Base-by-base conservation (phyloP, 192 early-diverging fungal genomes). In the Podila verticillata region DNA sequence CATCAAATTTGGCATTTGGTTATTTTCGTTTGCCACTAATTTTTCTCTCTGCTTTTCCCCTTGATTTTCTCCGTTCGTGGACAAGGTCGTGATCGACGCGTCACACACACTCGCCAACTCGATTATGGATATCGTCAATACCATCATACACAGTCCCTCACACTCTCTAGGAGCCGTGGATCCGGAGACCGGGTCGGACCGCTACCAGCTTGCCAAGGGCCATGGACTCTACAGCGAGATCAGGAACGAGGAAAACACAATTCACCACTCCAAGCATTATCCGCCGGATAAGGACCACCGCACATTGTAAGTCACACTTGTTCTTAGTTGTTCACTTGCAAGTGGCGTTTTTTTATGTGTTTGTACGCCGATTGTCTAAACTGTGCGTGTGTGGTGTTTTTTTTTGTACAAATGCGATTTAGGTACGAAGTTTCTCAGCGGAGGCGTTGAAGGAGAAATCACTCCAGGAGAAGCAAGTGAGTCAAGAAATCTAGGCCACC, bases 51-150 rank as follows among this genome's bases (percentile, higher is more conserved):
- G n/a, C n/a, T n/a, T 57, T 20, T 48, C 4, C n/a, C n/a, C 22
- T 19, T 24, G 2, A 24, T 5, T n/a, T n/a, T 29, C 24, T 19
- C 57, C 92, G 84, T 95, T 94, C 68, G 95, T 95, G 1, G 94
- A 97, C 74, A 95, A 96, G 65, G 95, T 97, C 17, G 90, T 97
- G 61, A 93, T 96, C 28, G 93, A 93, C 15, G 94, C 95, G 10
- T 95, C 95, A 1, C 93, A 90, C 63, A 90, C 88, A 70, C 87
- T 96, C 3, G 91, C 91, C 22, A 87, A 94, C 66, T 91, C 94
- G 44, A 91, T 98, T 19, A 82, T 96, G 44, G 86, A 87, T 48
- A 90, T 90, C 85, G 35, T 75, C 87, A 57, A 81, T 80, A 22
- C 87, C 47, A 8, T 88, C 39, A 65, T 75, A 15, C 91, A 93